These are phyloP conservation scores for Uromyces viciae-fabae DNA, from an alignment of 1,284 basidiomycete genomes.

Conservation along the genomic window DNA sequence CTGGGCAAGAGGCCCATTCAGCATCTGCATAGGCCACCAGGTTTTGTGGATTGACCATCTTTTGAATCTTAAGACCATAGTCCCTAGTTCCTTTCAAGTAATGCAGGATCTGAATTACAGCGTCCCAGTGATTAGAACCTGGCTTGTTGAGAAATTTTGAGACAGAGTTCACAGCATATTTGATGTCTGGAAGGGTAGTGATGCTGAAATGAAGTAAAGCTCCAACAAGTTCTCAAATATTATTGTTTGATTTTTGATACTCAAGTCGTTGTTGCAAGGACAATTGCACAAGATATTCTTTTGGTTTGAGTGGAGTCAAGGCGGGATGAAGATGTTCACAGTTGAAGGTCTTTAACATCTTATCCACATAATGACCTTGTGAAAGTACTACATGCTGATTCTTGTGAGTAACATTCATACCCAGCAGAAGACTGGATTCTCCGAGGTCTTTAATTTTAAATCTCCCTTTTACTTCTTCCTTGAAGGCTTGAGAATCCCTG, in stretches of 20 bases:
- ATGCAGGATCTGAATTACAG: neutral
- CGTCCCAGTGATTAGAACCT: neutral
- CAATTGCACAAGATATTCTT: neutral
- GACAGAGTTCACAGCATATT: too few species aligned
- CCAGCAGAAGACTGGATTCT: neutral
- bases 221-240: neutral
- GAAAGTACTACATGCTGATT: neutral
- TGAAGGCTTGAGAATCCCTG: neutral
- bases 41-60: neutral
- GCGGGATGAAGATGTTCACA: neutral
- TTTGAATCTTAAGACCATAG: constrained; percentile 50
- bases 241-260: neutral
- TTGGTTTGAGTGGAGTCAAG: neutral
- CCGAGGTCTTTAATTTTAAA: neutral
- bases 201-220: neutral
- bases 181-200: too few species aligned
- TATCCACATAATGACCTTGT: neutral
- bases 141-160: neutral
- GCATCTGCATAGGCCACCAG: constrained; percentile 58
- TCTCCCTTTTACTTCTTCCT: neutral
- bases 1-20: constrained; percentile 55
- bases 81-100: constrained; percentile 45
- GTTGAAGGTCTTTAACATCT: neutral
- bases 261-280: neutral
- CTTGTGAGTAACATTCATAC: neutral